Evolutionary conservation across 371 early-diverging fungal genomes (phyloP), one percentile per base, ranked within the genome.

Genomic region (Saksenaea oblongispora): DNA sequence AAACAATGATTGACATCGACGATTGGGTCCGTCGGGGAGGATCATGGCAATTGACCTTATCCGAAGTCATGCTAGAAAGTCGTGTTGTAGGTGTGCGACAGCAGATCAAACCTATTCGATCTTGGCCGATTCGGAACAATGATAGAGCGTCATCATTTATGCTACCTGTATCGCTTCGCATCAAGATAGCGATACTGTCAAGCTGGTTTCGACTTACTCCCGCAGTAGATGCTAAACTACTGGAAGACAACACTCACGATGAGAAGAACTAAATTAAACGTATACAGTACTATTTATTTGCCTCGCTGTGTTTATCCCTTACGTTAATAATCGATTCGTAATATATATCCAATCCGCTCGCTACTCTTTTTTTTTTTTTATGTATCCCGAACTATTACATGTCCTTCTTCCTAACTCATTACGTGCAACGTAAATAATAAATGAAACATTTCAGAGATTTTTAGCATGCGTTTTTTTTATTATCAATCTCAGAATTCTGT

Each of bases 51-150:
- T 34, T 75, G 1, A 35, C 62, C 26, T 54, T 75, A 1, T 65
- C 70, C 56, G 75, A 72, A 59, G 66, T 75, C 35, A 75, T 75
- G 75, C 59, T 72, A 8, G 72, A 72, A 53, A 70, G 72, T 42
- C 63, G 66, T 41, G 67, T 67, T 14, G 61, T 75, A 9, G 75
- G 72, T 39, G 70, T 72, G 14, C 66, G 59, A 34, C 75, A 75
- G 39, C 75, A 75, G 41, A 24, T 72, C 15, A 63, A 36, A 8
- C 65, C 64, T 14, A 24, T 69, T 31, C 60, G 63, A 24, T 53
- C 69, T 28, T 72, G 72, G 72, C 69, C 69, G 2, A 62, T 72
- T 26, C 65, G 66, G 34, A 27, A 62, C 17, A 47, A 62, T 17
- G 58, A 59, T 37, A 62, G 53, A 2, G 51, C 61, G 2, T 54